Evolutionary conservation across 192 early-diverging fungal species (phyloP).

Genomic region (Coemansia sp.): DNA sequence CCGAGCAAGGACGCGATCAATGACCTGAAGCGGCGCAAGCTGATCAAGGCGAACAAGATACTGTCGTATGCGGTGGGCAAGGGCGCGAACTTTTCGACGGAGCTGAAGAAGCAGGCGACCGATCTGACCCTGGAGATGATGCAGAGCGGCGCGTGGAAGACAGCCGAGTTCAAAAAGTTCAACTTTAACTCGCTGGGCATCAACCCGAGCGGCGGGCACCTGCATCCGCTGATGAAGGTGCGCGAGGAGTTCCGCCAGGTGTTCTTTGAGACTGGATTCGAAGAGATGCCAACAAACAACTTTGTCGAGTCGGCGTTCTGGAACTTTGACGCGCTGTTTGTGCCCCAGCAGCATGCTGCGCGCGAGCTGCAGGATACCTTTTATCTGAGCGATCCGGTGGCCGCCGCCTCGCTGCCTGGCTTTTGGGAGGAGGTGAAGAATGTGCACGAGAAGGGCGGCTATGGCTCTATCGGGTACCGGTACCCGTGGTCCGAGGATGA

Average conservation of each 20-base stretch:
- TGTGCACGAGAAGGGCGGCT: conserved; percentile 91
- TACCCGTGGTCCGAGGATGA: conserved; percentile 92
- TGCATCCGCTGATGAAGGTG: conserved; percentile 99
- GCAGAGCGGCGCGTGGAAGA: conserved; percentile 90
- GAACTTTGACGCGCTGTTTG: conserved; percentile 99
- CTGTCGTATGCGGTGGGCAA: conserved; percentile 84
- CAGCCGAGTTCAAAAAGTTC: conserved; percentile 94
- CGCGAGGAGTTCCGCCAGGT: conserved; percentile 98
- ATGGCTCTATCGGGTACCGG: conserved; percentile 93
- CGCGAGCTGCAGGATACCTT: conserved; percentile 85
- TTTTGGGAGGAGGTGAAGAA: conserved; percentile 89
- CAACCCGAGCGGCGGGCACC: conserved; percentile 76
- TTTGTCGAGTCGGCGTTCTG: conserved; percentile 99
- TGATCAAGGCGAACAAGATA: conserved; percentile 67
- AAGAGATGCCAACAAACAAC: conserved; percentile 98
- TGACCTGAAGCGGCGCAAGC: conserved; percentile 75
- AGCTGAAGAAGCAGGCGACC: conserved; percentile 84
- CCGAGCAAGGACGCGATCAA: conserved; percentile 64
- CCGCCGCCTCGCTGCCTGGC: conserved; percentile 75
- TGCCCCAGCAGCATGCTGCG: conserved; percentile 97
- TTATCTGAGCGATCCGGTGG: conserved; percentile 65
- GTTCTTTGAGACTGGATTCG: conserved; percentile 99
- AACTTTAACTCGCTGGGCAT: conserved; percentile 94
- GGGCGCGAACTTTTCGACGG: conserved; percentile 83
- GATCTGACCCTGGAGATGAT: conserved; percentile 96